A percentile compares a stretch with the other conserved stretches of the same genome.
Conservation (phyloP, 805 yeast species). For the Ogataea nonfermentans region DNA sequence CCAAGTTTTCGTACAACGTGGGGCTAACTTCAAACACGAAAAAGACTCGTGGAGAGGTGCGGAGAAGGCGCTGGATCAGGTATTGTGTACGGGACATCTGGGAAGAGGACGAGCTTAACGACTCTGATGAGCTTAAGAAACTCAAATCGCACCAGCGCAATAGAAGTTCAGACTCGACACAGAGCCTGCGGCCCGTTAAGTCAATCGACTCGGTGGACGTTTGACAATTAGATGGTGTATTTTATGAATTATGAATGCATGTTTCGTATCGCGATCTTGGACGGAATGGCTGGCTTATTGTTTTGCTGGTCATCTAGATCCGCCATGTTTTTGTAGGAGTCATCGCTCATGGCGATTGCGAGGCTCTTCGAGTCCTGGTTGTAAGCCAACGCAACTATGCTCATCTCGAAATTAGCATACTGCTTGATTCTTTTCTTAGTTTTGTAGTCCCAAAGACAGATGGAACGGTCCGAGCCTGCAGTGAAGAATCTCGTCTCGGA, state of each 20-base stretch:
- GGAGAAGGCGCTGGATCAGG: constrained; percentile 71
- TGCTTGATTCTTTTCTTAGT: constrained; percentile 30
- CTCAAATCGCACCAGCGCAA: constrained; percentile 6
- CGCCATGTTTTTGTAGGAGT: constrained; percentile 36
- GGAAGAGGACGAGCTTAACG: constrained; percentile 15
- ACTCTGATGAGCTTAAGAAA: constrained; percentile 1
- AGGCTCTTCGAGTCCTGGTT: constrained; percentile 18
- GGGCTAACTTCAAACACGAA: constrained; percentile 20
- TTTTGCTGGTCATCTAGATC: constrained; percentile 18
- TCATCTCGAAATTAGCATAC: constrained; percentile 23
- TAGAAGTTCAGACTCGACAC: constrained; percentile 13
- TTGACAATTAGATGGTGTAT: constrained; percentile 9
- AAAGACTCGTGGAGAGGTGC: constrained; percentile 41
- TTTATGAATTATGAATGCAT: constrained; percentile 14
- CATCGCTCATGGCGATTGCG: constrained; percentile 44
- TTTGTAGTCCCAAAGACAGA: constrained; percentile 34
- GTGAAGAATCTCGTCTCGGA: constrained; percentile 22
- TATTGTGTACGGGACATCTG: constrained; percentile 33
- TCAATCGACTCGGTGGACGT: constrained; percentile 15
- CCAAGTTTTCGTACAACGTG: constrained; percentile 23
- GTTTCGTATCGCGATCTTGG: constrained; percentile 17
- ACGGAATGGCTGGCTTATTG: constrained; percentile 17
- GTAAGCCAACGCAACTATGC: constrained; percentile 20
- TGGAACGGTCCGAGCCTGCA: constrained; percentile 31
- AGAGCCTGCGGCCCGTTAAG: constrained; percentile 10